These are phyloP conservation scores for Colletotrichum caudatum DNA, from an alignment of 2,329 filamentous ascomycete genomes.

Conservation along the genomic window DNA sequence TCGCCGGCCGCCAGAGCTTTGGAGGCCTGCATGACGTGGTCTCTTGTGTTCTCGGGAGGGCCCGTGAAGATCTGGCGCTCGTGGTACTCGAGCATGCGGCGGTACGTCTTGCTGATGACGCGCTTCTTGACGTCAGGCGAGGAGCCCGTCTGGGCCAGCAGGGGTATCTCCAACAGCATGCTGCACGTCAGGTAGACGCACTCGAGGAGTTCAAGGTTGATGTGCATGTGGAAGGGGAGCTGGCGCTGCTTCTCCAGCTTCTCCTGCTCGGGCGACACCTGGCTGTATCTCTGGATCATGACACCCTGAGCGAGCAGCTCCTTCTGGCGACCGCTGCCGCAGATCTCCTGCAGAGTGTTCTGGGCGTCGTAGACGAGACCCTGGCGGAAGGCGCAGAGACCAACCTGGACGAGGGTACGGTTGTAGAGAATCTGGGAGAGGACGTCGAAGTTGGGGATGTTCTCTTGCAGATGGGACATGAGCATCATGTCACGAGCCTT, in stretches of 20 bases:
- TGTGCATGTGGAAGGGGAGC: slow-evolving; percentile 99
- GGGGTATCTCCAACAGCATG: slow-evolving; percentile 98
- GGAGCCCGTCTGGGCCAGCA: slow-evolving; percentile 95
- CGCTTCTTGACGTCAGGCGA: slow-evolving; percentile 97
- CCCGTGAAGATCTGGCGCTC: slow-evolving; percentile 99
- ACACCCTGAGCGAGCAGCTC: slow-evolving; percentile 97
- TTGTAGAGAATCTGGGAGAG: slow-evolving; percentile 99
- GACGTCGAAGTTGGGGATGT: slow-evolving; percentile 95
- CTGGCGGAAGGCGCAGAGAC: slow-evolving; percentile 96
- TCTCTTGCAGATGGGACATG: slow-evolving; percentile 99
- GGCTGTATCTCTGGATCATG: slow-evolving; percentile 96
- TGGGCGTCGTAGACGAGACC: slow-evolving; percentile 98
- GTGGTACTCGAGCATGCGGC: slow-evolving; percentile 98
- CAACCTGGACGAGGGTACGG: slow-evolving; percentile 96
- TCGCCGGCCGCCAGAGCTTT: slow-evolving; percentile 96
- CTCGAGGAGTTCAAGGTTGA: slow-evolving; percentile 97
- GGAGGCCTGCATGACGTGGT: slow-evolving; percentile 99
- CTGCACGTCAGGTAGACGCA: slow-evolving; percentile 99
- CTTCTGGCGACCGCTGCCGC: slow-evolving; percentile 96
- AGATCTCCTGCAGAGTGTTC: slow-evolving; percentile 97
- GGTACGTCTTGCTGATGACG: slow-evolving; percentile 99
- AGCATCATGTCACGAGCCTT: slow-evolving; percentile 98
- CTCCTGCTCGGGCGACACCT: slow-evolving; percentile 97
- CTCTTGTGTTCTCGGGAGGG: slow-evolving; percentile 97
- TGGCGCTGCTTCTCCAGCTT: slow-evolving; percentile 96